phyloP scores from a whole-genome alignment of 768 basidiomycete species.

The Rhodotorula babjevae region DNA sequence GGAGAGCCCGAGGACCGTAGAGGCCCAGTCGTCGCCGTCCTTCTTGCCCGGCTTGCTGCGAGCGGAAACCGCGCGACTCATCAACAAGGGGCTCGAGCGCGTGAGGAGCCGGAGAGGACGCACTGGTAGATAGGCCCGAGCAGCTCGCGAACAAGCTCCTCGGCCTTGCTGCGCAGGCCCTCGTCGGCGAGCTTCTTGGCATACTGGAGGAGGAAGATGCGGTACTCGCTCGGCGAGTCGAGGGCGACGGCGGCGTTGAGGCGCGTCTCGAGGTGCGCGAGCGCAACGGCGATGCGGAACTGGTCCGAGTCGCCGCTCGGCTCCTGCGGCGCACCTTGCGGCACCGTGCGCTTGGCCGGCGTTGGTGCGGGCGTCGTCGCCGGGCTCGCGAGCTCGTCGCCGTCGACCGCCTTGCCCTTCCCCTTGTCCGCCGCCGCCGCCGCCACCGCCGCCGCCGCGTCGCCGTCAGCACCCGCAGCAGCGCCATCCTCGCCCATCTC shows the following conservation, averaged over 20 bases:
- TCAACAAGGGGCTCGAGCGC: no score
- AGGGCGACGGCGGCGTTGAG: conserved; percentile 67
- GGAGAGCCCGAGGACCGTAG: conserved; percentile 63
- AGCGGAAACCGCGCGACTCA: background rate
- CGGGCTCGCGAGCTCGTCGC: background rate
- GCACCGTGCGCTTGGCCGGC: conserved; percentile 56
- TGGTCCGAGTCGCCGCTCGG: conserved; percentile 21
- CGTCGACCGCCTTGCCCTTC: background rate
- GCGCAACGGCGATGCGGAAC: conserved; percentile 58
- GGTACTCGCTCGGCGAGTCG: conserved; percentile 81
- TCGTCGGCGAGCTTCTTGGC: conserved; percentile 83
- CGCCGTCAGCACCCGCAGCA: background rate
- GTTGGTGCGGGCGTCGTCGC: conserved; percentile 36
- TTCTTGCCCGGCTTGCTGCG: conserved; percentile 64
- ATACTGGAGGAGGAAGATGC: conserved; percentile 66
- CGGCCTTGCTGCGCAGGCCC: conserved; percentile 78
- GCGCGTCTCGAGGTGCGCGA: conserved; percentile 82
- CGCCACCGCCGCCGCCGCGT: background rate
- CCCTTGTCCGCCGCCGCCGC: background rate
- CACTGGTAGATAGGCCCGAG: conserved; percentile 87
- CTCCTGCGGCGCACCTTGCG: background rate
- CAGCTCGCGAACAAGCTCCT: conserved; percentile 84
- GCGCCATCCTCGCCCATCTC: conserved; percentile 2
- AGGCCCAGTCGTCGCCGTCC: conserved; percentile 59
- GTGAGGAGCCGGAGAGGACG: conserved; percentile 44